phyloP scores from a whole-genome alignment of 306 rosid species.

The Hippophae tibetana region DNA sequence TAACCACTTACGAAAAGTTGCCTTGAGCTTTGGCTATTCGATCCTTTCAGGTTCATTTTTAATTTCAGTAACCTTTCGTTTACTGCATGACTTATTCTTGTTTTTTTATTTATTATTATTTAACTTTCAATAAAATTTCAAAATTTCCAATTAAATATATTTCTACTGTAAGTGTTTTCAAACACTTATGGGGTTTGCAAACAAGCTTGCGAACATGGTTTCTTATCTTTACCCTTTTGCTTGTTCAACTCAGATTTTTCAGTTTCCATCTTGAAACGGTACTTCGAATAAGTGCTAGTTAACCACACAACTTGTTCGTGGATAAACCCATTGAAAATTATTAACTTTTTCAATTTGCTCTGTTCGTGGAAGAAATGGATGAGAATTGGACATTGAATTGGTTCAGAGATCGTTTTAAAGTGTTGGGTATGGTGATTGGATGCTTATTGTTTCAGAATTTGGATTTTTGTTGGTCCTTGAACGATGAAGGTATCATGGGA shows the following conservation, averaged over 20 bases:
- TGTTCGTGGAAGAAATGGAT: conserved; percentile 21
- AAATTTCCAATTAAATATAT: background rate
- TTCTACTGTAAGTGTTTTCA: conserved; percentile 45
- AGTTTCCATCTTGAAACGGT: background rate
- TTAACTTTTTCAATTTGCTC: conserved; percentile 4
- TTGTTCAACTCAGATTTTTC: conserved; percentile 3
- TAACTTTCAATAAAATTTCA: background rate
- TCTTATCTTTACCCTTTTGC: conserved; percentile 10
- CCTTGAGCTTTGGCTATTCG: conserved; percentile 7
- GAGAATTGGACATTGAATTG: conserved; percentile 32
- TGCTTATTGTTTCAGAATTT: conserved; percentile 42
- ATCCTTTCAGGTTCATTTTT: background rate
- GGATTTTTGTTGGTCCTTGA: conserved; percentile 53
- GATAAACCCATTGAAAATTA: conserved; percentile 14
- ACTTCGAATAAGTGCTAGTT: conserved; percentile 1
- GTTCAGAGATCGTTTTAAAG: conserved; percentile 25
- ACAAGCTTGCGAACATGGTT: conserved; percentile 23
- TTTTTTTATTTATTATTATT: background rate
- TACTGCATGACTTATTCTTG: background rate
- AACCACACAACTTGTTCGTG: background rate
- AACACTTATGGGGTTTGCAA: conserved; percentile 15
- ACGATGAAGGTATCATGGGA: conserved; percentile 54
- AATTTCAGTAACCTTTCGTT: background rate
- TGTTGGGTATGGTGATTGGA: conserved; percentile 19
- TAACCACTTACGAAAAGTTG: background rate